Evolutionary conservation across 2,329 filamentous ascomycete genomes (phyloP).

Genomic region (Cercospora zeae-maydis): DNA sequence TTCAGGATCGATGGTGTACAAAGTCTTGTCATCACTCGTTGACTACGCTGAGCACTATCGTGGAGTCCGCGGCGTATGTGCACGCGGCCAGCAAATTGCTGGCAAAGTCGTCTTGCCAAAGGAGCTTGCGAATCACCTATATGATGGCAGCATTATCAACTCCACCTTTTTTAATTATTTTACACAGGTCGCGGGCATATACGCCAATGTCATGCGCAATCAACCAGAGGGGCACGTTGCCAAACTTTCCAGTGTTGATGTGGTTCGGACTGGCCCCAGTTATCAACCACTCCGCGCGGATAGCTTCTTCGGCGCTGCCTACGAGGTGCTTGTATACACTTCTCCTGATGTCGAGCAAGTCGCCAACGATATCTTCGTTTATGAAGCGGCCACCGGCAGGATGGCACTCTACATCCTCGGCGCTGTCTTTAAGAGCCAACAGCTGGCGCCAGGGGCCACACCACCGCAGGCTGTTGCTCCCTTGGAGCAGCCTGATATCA

Average conservation of each 20-base stretch:
- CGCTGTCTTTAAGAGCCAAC: not conserved
- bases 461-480: not conserved
- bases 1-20: slow-evolving; percentile 7
- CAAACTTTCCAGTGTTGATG: not conserved
- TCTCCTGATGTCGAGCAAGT: not conserved
- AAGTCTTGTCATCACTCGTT: not conserved
- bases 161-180: slow-evolving; percentile 1
- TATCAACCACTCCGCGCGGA: not conserved
- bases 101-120: slow-evolving; percentile 5
- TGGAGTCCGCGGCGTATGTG: not conserved
- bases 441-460: not conserved
- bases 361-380: slow-evolving; percentile 8
- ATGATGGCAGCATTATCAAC: slow-evolving; percentile 1
- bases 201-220: slow-evolving; percentile 1
- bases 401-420: slow-evolving; percentile 5
- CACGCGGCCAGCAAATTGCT: not conserved
- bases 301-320: not conserved
- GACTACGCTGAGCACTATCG: slow-evolving; percentile 5
- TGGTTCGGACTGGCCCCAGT: not conserved
- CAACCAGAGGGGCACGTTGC: not conserved
- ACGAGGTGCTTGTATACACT: slow-evolving; percentile 5
- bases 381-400: slow-evolving; percentile 4
- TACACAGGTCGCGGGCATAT: slow-evolving; percentile 4
- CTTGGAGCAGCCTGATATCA: not conserved
- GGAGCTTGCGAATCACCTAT: not conserved